phyloP scores from a whole-genome alignment of 345 rosid species.

The Eutrema japonicum region DNA sequence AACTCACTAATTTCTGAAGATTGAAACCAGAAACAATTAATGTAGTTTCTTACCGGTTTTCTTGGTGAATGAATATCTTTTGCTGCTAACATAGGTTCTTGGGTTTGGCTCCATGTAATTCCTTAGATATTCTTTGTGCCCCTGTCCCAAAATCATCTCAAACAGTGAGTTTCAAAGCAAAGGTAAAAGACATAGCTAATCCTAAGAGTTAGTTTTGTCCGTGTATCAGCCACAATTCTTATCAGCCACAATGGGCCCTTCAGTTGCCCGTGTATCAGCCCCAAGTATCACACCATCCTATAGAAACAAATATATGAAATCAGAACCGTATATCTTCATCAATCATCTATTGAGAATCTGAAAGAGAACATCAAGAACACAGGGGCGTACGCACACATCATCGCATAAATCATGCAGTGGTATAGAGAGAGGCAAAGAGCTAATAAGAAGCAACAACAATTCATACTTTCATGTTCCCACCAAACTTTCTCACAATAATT shows the following conservation, averaged over 20 bases:
- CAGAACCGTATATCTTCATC: too few relatives aligned
- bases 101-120: constrained; percentile 84
- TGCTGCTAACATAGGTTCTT: constrained; percentile 60
- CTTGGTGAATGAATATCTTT: constrained; percentile 67
- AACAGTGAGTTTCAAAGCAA: constrained; percentile 11
- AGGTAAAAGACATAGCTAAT: not conserved
- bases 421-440: not conserved
- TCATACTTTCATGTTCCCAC: not conserved
- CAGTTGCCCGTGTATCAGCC: constrained; percentile 91
- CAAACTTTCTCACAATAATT: not conserved
- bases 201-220: not conserved
- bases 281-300: constrained; percentile 82
- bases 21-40: constrained; percentile 12
- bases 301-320: not conserved
- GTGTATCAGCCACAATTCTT: constrained; percentile 97
- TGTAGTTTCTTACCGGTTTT: constrained; percentile 58
- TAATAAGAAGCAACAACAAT: constrained; percentile 8
- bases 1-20: not conserved
- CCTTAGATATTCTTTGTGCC: constrained; percentile 73
- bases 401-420: not conserved
- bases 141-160: constrained; percentile 50
- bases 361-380: too few relatives aligned
- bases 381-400: too few relatives aligned
- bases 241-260: constrained; percentile 96
- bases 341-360: too few relatives aligned